These are phyloP conservation scores for Polyporus tsugae DNA, from an alignment of 1,284 basidiomycete genomes.

Conservation along the genomic window DNA sequence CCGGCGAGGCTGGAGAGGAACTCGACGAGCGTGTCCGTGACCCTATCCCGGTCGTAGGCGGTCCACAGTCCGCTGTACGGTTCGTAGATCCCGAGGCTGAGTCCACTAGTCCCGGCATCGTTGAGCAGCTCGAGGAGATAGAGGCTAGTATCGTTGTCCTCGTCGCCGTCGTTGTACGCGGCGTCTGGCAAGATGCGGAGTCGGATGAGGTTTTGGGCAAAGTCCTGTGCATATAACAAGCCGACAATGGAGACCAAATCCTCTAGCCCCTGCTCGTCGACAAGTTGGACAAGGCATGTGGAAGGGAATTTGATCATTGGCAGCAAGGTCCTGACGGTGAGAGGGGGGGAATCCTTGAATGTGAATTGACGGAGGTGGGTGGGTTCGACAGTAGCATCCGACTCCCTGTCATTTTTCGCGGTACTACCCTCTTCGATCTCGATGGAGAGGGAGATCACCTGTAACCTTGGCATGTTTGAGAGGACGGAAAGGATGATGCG, in stretches of 20 bases:
- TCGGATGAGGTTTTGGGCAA: conserved; percentile 5
- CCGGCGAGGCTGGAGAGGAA: background rate
- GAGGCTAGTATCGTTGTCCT: background rate
- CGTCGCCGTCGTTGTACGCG: background rate
- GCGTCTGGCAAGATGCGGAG: conserved; percentile 6
- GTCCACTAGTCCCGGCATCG: background rate
- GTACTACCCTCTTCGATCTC: background rate
- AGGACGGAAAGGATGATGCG: background rate
- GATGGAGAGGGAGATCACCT: background rate
- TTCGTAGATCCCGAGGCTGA: background rate
- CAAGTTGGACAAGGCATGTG: background rate
- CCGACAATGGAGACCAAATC: background rate
- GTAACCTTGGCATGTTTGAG: background rate
- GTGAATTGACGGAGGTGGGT: background rate
- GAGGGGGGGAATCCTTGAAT: background rate
- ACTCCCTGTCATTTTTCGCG: background rate
- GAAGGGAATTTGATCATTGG: conserved; percentile 2
- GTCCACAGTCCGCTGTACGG: background rate
- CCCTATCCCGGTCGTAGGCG: background rate
- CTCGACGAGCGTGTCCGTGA: background rate
- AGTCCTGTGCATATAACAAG: background rate
- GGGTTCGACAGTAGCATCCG: background rate
- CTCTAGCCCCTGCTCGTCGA: background rate
- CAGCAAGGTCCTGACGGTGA: background rate
- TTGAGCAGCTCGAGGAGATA: background rate